A percentile compares a stretch with the other conserved stretches of the same genome.
These are phyloP conservation scores for Trypanosoma melophagium DNA, from an alignment of 208 protist genomes.

Conservation along the genomic window DNA sequence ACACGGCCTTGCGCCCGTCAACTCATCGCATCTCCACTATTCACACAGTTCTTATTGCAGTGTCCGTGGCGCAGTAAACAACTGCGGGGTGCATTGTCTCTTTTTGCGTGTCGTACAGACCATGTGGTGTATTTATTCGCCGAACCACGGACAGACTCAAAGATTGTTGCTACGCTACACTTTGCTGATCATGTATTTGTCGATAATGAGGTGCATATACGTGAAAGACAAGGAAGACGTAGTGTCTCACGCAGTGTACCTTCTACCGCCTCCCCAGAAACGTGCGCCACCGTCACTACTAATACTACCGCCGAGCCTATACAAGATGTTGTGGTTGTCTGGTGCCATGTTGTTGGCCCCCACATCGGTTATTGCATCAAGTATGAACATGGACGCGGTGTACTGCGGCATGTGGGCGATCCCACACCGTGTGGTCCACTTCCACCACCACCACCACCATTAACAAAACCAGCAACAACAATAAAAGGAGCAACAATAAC, in stretches of 20 bases:
- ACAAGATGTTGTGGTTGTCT: neutral
- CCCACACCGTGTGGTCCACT: slow-evolving; percentile 10
- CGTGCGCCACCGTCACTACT: neutral
- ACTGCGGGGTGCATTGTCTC: slow-evolving; percentile 17
- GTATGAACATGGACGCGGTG: slow-evolving; percentile 4
- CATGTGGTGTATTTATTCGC: slow-evolving; percentile 29
- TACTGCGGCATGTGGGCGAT: slow-evolving; percentile 23
- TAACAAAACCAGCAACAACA: too few species aligned
- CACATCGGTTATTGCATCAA: slow-evolving; percentile 20
- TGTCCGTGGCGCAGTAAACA: slow-evolving; percentile 32
- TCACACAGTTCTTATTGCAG: slow-evolving; percentile 26
- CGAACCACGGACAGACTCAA: slow-evolving; percentile 19
- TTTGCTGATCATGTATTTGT: slow-evolving; percentile 27
- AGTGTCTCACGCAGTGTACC: neutral
- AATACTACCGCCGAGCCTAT: neutral
- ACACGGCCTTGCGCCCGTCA: slow-evolving; percentile 21
- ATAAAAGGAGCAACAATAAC: too few species aligned
- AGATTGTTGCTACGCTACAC: slow-evolving; percentile 9
- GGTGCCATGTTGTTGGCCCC: slow-evolving; percentile 19
- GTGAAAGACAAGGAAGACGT: neutral
- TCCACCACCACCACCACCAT: neutral
- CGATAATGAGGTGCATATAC: slow-evolving; percentile 1
- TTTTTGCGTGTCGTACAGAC: slow-evolving; percentile 31
- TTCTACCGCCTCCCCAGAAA: neutral
- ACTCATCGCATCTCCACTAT: slow-evolving; percentile 41